phyloP scores from a whole-genome alignment of 2,329 filamentous ascomycete species.

The Gaeumannomyces sp. region DNA sequence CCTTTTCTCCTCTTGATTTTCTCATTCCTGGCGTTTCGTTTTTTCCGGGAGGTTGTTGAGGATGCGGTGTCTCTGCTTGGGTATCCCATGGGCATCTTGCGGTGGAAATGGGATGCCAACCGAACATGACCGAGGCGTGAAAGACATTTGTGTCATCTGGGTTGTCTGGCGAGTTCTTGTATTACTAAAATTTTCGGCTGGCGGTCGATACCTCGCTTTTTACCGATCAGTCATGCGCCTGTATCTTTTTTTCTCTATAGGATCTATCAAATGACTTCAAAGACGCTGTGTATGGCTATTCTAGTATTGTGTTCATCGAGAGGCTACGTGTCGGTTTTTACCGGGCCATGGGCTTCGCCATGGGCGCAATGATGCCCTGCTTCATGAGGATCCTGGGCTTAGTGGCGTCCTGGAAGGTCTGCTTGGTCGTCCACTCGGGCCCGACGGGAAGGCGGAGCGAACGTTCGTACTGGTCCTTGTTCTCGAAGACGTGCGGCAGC shows the following conservation, averaged over 20 bases:
- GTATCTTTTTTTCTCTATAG: not conserved
- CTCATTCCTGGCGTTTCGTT: not conserved
- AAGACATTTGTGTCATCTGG: not conserved
- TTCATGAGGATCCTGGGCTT: slow-evolving; percentile 88
- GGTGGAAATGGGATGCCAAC: not conserved
- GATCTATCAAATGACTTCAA: not conserved
- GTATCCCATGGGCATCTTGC: not conserved
- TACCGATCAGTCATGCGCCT: not conserved
- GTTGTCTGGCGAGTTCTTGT: not conserved
- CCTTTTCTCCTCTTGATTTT: not conserved
- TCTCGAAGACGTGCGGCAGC: slow-evolving; percentile 88
- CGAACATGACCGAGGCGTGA: not conserved
- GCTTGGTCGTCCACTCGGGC: slow-evolving; percentile 94
- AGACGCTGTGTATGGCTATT: not conserved
- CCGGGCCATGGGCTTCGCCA: slow-evolving; percentile 63
- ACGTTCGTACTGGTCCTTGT: slow-evolving; percentile 80
- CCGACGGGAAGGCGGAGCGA: slow-evolving; percentile 81
- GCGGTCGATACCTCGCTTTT: not conserved
- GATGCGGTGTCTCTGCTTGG: not conserved
- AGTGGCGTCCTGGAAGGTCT: slow-evolving; percentile 81
- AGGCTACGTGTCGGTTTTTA: slow-evolving; percentile 11
- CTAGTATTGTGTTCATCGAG: slow-evolving; percentile 14
- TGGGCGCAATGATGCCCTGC: slow-evolving; percentile 81
- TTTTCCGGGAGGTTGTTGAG: not conserved
- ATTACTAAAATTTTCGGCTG: not conserved